Evolutionary conservation across 306 rosid species (phyloP), one percentile per base, ranked within the genome.

Genomic region (Potentilla sterilis): DNA sequence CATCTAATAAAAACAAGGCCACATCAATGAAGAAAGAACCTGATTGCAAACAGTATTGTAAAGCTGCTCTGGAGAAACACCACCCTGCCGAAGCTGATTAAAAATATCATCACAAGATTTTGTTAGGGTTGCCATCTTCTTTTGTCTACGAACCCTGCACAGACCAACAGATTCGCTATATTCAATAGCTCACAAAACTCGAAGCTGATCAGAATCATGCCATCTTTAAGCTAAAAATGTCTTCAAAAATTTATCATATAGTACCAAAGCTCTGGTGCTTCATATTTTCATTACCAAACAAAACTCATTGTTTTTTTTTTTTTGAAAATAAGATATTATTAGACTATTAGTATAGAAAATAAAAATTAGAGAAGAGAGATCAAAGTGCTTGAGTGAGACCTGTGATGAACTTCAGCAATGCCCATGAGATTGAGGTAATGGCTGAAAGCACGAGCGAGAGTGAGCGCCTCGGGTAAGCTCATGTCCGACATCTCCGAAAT

Each of bases 351-450:
- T 49, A 46, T 3, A 1, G 28, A 52, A 52, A 55, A n/a, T 37
- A 5, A 21, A 55, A 21, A 55, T 4, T n/a, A 19, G 19, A 18
- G 16, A 18, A 59, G 42, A 62, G 15, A 41, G 37, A 44, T 21
- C 28, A 54, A 28, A 41, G 64, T 59, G 43, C 63, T 22, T 76
- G 80, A 21, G 76, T 69, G 63, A 91, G 58, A 93, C 97, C 96
- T 84, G 76, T 93, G 98, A 81, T 93, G 97, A 48, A 97, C 92
- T 83, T 93, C 98, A 40, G 98, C 98, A 77, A 93, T 88, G 49
- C 98, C 94, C 90, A 84, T 91, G 86, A 93, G 77, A 80, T 87
- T 91, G 83, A 93, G 97, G 84, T 87, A 87, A 55, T 94, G 97
- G 77, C 98, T 88, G 72, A 91, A 91, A 55, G 97, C 94, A 73